Evolutionary conservation across 179 eudicot genomes (phyloP), one percentile per base, ranked within the genome.

Genomic region (Patellifolia procumbens): DNA sequence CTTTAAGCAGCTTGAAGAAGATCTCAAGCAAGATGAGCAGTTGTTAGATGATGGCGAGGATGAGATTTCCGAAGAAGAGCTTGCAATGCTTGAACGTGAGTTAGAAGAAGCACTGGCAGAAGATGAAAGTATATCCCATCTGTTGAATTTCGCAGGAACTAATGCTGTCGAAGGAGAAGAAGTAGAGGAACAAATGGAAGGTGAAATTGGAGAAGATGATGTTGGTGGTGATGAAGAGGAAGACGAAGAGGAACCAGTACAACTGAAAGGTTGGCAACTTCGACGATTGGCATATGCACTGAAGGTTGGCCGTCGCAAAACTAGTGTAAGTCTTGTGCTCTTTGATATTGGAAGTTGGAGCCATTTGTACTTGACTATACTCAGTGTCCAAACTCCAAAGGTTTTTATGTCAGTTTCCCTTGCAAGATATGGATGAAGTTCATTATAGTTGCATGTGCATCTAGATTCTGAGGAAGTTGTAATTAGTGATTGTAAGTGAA

Each of bases 231-330:
- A 83, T 2, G 88, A 86, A 10, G 89, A 84, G 2, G 88, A 85
- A 16, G 89, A 85, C 11, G 88, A 83, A 74, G 89, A 83, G 78
- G 79, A 67, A 35, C 82, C 83, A 16, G 61, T 83, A 53, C 82
- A 87, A 53, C 88, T 95, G 32, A 95, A 86, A 86, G 85, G 83
- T 75, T 95, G 99, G 99, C 99, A 95, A 82, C 85, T 87, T 73
- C 79, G 87, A 69, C 89, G 97, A 76, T 74, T 95, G 83, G 99
- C 98, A 1, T 81, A 89, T 81, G 99, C 97, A 35, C 77, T 95
- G 82, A 95, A 90, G 79, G 76, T 79, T 70, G 99, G 99, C 65
- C 91, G 94, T 15, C 98, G 99, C 32, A 95, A 95, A 90, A 87
- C 88, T 61, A 86, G 88, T 83, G 97, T 93, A 84, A 91, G 95